Conservation (phyloP, 1,284 basidiomycete genomes). For the Tilletia caries region DNA sequence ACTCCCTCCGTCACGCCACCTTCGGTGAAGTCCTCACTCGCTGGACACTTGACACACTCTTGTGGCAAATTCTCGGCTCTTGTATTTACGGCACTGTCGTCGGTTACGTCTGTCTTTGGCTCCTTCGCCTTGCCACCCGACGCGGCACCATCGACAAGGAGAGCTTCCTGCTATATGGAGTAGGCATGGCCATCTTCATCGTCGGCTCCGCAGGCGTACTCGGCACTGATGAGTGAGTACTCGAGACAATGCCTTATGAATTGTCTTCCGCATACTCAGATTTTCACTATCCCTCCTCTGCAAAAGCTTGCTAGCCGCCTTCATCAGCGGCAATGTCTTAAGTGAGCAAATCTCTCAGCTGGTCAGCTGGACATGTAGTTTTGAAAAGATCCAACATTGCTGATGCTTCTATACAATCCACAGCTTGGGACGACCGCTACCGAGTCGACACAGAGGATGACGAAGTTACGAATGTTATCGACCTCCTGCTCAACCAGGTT, state of each 20-base stretch:
- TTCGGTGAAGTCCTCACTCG: conserved; percentile 27
- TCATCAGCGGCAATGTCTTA: conserved; percentile 40
- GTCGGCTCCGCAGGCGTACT: conserved; percentile 37
- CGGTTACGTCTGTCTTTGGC: conserved; percentile 30
- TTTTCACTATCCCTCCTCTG: not conserved
- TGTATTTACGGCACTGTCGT: conserved; percentile 32
- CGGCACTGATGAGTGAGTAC: conserved; percentile 31
- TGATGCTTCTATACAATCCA: too few relatives aligned
- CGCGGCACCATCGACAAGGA: conserved; percentile 44
- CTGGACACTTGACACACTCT: conserved; percentile 33
- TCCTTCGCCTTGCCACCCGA: conserved; percentile 36
- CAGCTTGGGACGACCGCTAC: conserved; percentile 45
- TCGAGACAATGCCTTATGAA: too few relatives aligned
- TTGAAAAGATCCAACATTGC: too few relatives aligned
- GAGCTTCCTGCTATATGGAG: conserved; percentile 38
- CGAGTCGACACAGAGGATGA: conserved; percentile 44
- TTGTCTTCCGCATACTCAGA: too few relatives aligned
- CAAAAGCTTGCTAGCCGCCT: conserved; percentile 32
- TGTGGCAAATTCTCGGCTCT: conserved; percentile 34
- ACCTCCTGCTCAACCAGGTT: conserved; percentile 39
- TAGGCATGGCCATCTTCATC: conserved; percentile 39
- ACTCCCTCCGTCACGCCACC: conserved; percentile 29
- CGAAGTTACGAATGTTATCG: conserved; percentile 44
- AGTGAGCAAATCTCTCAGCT: not conserved
- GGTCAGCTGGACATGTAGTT: too few relatives aligned